A percentile compares a stretch with the other conserved stretches of the same genome.
Conservation (phyloP, 192 early-diverging fungal genomes). For the Gonapodya sp. region DNA sequence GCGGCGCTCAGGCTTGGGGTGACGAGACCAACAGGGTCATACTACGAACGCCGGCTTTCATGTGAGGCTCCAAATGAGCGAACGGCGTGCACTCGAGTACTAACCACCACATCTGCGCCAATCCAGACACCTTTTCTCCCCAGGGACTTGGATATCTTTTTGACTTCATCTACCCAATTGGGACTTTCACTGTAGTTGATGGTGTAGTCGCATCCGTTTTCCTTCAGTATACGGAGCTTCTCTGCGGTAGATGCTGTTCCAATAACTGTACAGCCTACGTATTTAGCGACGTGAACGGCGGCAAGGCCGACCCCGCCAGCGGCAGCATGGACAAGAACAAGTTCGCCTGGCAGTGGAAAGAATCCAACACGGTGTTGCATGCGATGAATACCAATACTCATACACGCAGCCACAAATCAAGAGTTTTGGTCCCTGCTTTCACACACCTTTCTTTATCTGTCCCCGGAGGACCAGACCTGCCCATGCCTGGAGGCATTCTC, state of each 20-base stretch:
- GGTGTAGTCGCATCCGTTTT: constrained; percentile 3
- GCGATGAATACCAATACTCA: background rate
- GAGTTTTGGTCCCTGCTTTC: no score
- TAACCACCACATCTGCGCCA: background rate
- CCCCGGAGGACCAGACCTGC: background rate
- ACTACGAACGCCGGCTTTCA: background rate
- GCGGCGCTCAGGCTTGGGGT: background rate
- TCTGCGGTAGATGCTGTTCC: background rate
- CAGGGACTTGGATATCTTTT: background rate
- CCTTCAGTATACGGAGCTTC: background rate
- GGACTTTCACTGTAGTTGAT: background rate
- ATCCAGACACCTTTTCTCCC: background rate
- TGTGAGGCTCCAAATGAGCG: background rate
- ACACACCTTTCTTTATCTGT: background rate
- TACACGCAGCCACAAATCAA: no score
- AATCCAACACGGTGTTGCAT: background rate
- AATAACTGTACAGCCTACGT: background rate
- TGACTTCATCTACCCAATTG: background rate
- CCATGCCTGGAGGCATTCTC: background rate
- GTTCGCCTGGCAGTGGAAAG: constrained; percentile 42
- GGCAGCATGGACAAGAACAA: constrained; percentile 80
- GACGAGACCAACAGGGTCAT: background rate
- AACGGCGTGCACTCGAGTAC: background rate
- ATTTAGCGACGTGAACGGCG: constrained; percentile 85
- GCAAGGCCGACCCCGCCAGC: constrained; percentile 79